These are phyloP conservation scores for Aureococcus anophagefferens DNA, from an alignment of 108 stramenopile genomes.

Conservation along the genomic window DNA sequence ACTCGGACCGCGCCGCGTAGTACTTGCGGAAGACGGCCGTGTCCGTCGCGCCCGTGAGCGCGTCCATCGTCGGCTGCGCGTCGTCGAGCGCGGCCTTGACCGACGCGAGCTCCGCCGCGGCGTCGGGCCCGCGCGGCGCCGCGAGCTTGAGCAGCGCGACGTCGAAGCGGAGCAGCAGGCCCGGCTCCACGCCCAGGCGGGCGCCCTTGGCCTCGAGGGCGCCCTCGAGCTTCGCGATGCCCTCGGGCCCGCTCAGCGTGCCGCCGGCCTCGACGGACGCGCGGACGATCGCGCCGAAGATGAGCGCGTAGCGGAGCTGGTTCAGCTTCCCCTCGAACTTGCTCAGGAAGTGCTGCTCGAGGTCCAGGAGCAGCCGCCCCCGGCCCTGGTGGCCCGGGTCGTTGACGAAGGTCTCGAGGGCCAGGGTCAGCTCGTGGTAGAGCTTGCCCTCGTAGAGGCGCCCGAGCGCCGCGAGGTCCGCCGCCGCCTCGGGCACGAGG, in stretches of 20 bases:
- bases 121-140: not conserved
- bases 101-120: slow-evolving; percentile 17
- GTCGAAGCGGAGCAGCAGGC: slow-evolving; percentile 58
- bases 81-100: slow-evolving; percentile 46
- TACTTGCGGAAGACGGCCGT: slow-evolving; percentile 76
- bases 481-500: slow-evolving; percentile 63
- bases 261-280: slow-evolving; percentile 32
- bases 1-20: slow-evolving; percentile 73
- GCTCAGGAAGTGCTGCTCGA: slow-evolving; percentile 41
- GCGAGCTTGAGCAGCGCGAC: slow-evolving; percentile 47
- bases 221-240: slow-evolving; percentile 19
- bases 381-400: not conserved
- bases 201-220: slow-evolving; percentile 30
- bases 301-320: slow-evolving; percentile 71
- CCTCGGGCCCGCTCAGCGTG: slow-evolving; percentile 14
- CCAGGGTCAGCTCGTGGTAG: slow-evolving; percentile 79
- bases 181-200: slow-evolving; percentile 45
- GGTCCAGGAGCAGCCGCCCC: slow-evolving; percentile 3
- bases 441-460: slow-evolving; percentile 61
- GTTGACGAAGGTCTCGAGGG: slow-evolving; percentile 37
- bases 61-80: slow-evolving; percentile 46
- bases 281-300: slow-evolving; percentile 59
- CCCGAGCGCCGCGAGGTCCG: slow-evolving; percentile 57
- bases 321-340: slow-evolving; percentile 62
- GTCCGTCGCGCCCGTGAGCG: slow-evolving; percentile 32